These are phyloP conservation scores for Chrysoporthe deuterocubensis DNA, from an alignment of 2,329 filamentous ascomycete genomes.

Conservation along the genomic window DNA sequence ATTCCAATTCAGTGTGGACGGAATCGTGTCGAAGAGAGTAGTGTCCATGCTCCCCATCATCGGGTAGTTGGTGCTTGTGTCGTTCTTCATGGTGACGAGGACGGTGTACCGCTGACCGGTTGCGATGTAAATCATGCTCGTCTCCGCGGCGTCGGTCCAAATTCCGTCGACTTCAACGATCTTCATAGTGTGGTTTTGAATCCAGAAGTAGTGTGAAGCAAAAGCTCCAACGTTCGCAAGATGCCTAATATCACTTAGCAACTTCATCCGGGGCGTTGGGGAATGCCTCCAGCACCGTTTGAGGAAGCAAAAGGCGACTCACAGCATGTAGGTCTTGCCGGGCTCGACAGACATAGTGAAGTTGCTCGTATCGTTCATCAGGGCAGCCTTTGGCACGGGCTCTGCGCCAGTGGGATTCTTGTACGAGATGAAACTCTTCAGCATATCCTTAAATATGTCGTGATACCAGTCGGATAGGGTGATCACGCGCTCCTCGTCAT, in stretches of 20 bases:
- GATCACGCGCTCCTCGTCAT: constrained; percentile 66
- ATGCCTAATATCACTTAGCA: no score
- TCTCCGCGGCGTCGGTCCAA: constrained; percentile 64
- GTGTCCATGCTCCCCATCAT: constrained; percentile 71
- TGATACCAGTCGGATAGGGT: constrained; percentile 78
- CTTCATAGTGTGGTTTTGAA: constrained; percentile 69
- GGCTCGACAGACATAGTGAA: constrained; percentile 63
- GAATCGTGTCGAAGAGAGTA: constrained; percentile 70
- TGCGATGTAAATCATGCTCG: constrained; percentile 67
- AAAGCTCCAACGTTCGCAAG: constrained; percentile 73
- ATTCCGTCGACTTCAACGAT: constrained; percentile 77
- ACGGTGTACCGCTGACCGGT: constrained; percentile 70
- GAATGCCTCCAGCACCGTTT: no score
- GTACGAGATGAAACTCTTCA: constrained; percentile 55
- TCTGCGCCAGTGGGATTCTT: constrained; percentile 62
- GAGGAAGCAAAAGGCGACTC: constrained; percentile 44
- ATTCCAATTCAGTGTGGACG: constrained; percentile 69
- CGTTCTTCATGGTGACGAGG: constrained; percentile 65
- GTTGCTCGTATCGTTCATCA: constrained; percentile 73
- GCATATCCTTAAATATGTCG: constrained; percentile 53
- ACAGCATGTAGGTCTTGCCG: constrained; percentile 73
- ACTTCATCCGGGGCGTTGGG: no score
- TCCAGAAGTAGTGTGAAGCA: constrained; percentile 67
- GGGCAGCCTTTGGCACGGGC: constrained; percentile 68
- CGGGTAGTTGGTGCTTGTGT: constrained; percentile 66